phyloP scores from a whole-genome alignment of 352 stramenopile genomes.

The Phytophthora palmivora region DNA sequence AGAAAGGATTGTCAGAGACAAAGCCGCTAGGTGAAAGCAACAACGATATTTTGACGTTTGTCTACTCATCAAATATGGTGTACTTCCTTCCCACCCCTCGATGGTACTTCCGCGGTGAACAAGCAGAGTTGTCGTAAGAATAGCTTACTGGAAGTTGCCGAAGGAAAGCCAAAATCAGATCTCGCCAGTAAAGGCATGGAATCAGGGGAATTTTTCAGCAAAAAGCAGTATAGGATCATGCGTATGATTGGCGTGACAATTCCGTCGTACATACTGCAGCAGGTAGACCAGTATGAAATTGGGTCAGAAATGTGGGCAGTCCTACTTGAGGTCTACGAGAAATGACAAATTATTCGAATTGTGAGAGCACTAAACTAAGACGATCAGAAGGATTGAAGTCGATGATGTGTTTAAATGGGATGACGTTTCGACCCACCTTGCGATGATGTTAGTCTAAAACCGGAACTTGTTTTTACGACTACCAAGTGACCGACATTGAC shows the following conservation, averaged over 20 bases:
- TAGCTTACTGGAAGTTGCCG: not conserved
- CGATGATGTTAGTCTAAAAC: too few species aligned
- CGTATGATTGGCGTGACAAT: not conserved
- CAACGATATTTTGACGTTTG: too few species aligned
- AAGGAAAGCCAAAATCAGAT: not conserved
- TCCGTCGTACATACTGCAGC: not conserved
- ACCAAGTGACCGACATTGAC: not conserved
- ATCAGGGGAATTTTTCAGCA: not conserved
- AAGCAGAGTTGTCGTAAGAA: not conserved
- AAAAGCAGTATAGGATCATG: not conserved
- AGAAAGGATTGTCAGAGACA: too few species aligned
- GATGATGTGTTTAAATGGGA: too few species aligned
- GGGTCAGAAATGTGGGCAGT: not conserved
- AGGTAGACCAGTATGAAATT: not conserved
- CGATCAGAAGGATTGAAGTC: too few species aligned
- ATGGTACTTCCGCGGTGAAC: too few species aligned
- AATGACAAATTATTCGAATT: not conserved
- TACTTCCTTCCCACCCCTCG: too few species aligned
- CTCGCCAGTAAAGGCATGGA: not conserved
- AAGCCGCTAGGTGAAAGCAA: too few species aligned
- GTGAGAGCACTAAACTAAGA: too few species aligned
- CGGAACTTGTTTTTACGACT: not conserved
- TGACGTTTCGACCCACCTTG: too few species aligned
- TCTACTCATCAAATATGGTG: too few species aligned
- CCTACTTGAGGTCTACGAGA: not conserved